phyloP scores from a whole-genome alignment of 139 green algal species.

The Marvania coccoides region DNA sequence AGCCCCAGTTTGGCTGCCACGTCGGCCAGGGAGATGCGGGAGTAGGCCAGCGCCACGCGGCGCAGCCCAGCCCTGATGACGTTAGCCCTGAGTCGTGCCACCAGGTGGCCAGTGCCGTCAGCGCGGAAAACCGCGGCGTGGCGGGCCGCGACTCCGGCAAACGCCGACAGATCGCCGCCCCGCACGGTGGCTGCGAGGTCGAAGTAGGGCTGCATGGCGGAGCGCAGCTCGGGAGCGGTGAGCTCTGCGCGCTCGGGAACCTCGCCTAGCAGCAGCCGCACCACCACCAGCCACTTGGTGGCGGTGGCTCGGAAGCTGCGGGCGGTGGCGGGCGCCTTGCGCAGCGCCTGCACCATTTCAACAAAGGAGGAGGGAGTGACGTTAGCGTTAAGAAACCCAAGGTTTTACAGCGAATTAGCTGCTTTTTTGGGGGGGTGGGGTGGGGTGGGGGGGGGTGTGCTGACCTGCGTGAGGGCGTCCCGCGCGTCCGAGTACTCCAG shows the following conservation, averaged over 20 bases:
- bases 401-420: too few relatives aligned
- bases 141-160: conserved; percentile 49
- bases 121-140: conserved; percentile 54
- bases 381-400: too few relatives aligned
- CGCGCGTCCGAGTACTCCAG: conserved; percentile 96
- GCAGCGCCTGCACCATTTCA: neutral
- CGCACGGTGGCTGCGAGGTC: conserved; percentile 78
- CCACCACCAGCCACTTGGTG: conserved; percentile 87
- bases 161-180: conserved; percentile 71
- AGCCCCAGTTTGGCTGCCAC: conserved; percentile 81
- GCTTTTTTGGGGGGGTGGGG: too few relatives aligned
- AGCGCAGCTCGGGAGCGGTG: conserved; percentile 46
- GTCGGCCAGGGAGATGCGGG: conserved; percentile 82
- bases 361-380: too few relatives aligned
- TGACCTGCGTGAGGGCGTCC: conserved; percentile 92
- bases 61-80: conserved; percentile 91
- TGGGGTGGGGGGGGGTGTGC: too few relatives aligned
- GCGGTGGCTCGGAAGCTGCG: conserved; percentile 79
- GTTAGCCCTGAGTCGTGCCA: conserved; percentile 89
- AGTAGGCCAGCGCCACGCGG: conserved; percentile 91
- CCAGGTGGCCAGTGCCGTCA: conserved; percentile 79
- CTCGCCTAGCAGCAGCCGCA: conserved; percentile 96
- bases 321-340: conserved; percentile 55
- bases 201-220: conserved; percentile 82
- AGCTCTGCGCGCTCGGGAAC: conserved; percentile 87